Conservation (phyloP, 1,284 basidiomycete species). For the Taiwanofungus camphoratus region DNA sequence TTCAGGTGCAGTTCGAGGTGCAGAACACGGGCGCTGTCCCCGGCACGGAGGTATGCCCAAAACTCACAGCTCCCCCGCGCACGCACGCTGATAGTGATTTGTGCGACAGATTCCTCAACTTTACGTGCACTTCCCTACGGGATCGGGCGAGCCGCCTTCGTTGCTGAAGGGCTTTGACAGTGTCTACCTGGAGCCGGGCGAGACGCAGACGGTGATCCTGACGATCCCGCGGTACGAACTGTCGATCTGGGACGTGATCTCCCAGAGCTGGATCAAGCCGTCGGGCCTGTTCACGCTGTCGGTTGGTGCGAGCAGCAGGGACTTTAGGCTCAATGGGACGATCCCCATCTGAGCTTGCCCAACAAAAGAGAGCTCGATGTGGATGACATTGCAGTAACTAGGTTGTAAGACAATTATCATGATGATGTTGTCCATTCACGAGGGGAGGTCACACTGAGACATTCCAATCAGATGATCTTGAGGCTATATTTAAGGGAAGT, state of each 20-base stretch:
- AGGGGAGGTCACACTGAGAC: too few species aligned
- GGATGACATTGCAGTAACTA: too few species aligned
- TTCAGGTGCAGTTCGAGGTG: constrained; percentile 52
- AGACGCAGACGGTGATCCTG: constrained; percentile 31
- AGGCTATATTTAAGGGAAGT: too few species aligned
- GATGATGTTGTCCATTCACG: too few species aligned
- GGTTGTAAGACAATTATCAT: too few species aligned
- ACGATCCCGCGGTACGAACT: constrained; percentile 39
- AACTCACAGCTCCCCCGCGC: background rate
- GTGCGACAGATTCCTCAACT: constrained; percentile 41
- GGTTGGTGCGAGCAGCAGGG: constrained; percentile 51
- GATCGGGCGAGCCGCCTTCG: constrained; percentile 36
- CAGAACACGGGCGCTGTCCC: constrained; percentile 48
- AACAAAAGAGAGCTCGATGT: too few species aligned
- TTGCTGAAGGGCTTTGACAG: constrained; percentile 42
- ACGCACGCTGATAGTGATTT: background rate
- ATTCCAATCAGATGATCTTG: too few species aligned
- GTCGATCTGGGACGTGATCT: constrained; percentile 40
- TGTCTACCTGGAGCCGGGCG: constrained; percentile 32
- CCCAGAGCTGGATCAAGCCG: constrained; percentile 49
- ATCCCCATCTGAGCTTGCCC: constrained; percentile 22
- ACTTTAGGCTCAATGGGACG: constrained; percentile 30
- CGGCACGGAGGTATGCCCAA: constrained; percentile 45
- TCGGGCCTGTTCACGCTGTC: constrained; percentile 38
- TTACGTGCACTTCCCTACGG: constrained; percentile 37